Base-by-base conservation (phyloP, 306 rosid species). In the Malus sieversii region DNA sequence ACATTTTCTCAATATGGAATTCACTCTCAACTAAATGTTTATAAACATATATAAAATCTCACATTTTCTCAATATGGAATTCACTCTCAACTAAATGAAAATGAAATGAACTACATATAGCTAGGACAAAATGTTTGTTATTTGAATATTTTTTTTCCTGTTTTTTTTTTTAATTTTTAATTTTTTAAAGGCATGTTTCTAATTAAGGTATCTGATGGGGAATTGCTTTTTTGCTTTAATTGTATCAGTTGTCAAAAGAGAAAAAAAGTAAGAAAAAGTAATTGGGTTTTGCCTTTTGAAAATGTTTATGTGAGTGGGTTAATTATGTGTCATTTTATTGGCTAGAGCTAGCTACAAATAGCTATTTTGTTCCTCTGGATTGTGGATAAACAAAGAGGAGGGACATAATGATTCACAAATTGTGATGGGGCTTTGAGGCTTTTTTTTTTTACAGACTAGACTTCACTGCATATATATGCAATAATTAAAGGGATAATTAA, bases 401-500 rank as follows among this genome's bases (percentile, higher is more conserved):
- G 48, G 70, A 66, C 70, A 35, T 66, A 64, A 32, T 66, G 48
- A 66, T 33, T 35, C 70, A 60, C 71, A 77, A 51, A 84, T 68
- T 75, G 77, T 32, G 75, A 70, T 48, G 57, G 74, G 75, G 75
- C 10, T 89, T 87, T 74, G 68, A 63, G 44, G 66, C 61, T n/a
- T 57, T 57, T 57, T 33, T 32, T 65, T 78, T 70, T 72, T 38
- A 71, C 85, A 74, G 87, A 85, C 86, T 67, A 81, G 84, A 79
- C 74, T 79, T 80, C 77, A 57, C 66, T n/a, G 32, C 53, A 57
- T n/a, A 57, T n/a, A n/a, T 10, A 80, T 70, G 78, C 67, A 80
- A 88, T 84, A 48, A 88, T 84, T 80, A 86, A 83, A 82, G 79
- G 66, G 63, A n/a, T 57, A 76, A 73, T 29, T 35, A 30, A 77